These are phyloP conservation scores for Spinacia oleracea DNA, from an alignment of 179 eudicot genomes.

Conservation along the genomic window DNA sequence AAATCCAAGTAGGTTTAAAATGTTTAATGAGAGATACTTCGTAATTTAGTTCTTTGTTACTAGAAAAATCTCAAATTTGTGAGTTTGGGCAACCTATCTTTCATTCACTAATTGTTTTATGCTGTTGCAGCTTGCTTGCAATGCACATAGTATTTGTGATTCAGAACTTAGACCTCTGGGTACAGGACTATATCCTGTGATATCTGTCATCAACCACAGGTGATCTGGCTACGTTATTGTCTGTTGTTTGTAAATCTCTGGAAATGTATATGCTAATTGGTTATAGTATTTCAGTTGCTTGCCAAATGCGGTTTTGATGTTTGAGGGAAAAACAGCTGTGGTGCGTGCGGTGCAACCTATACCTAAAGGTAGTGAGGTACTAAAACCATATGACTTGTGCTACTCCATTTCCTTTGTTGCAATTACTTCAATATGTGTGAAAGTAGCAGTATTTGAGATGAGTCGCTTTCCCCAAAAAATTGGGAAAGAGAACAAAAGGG, in stretches of 20 bases:
- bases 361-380: conserved; percentile 96
- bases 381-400: conserved; percentile 12
- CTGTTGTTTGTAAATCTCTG: conserved; percentile 13
- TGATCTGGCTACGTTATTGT: conserved; percentile 14
- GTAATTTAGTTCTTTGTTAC: not conserved
- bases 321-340: conserved; percentile 76
- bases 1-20: not conserved
- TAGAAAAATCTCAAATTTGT: not conserved
- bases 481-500: not conserved
- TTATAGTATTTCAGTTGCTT: conserved; percentile 62
- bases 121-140: conserved; percentile 76
- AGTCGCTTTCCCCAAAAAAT: too few relatives aligned
- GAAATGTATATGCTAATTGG: conserved; percentile 25
- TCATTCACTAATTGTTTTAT: conserved; percentile 5
- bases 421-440: not conserved
- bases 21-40: not conserved
- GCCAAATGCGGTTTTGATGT: conserved; percentile 83
- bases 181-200: conserved; percentile 79
- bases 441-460: not conserved
- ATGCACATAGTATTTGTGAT: conserved; percentile 92
- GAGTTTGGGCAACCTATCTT: not conserved
- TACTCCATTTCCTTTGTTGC: not conserved
- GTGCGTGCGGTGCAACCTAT: conserved; percentile 78
- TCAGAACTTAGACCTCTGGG: conserved; percentile 81
- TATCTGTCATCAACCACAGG: conserved; percentile 92